Base-by-base conservation (phyloP, 2,329 filamentous ascomycete genomes). In the Lizonia empirigonia region DNA sequence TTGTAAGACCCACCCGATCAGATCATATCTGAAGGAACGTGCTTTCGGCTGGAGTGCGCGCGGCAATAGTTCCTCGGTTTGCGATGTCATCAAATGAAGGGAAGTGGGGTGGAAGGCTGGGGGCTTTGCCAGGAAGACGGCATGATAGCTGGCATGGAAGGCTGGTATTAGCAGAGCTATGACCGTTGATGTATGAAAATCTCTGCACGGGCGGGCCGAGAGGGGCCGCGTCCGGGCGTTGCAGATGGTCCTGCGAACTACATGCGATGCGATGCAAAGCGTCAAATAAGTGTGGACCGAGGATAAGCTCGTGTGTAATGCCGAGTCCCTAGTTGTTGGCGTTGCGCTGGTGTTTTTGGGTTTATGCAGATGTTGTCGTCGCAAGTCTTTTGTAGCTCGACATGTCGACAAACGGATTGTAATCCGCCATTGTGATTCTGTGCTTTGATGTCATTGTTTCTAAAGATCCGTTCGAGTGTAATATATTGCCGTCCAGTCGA, bases 191-290 rank as follows among this genome's bases (percentile, higher is more conserved):
- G 50, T 51, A 45, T 36, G 59, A 57, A 62, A 64, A 60, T 64
- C 55, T 62, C 61, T 64, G 61, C 61, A 58, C 46, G 48, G 45
- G 54, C 57, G 60, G 57, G 55, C 61, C 61, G 61, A 60, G 53
- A 44, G 29, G 36, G 50, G 39, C 56, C 55, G 57, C 49, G 39
- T 44, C 48, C 53, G 49, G 48, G 41, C 40, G 19, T 24, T 50
- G 48, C 48, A 49, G 46, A 39, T 45, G 34, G n/a, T n/a, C 22
- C 24, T 40, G 48, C 35, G 48, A 50, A 50, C 48, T 44, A 44
- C 15, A 45, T 45, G 40, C 40, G 40, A 36, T 45, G 48, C 40
- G 41, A 50, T 50, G 40, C 48, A 45, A 45, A 50, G 40, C 48
- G 40, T n/a, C 35, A 29, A 10, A 12, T 22, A 29, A 22, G 4